Conservation (phyloP, 179 eudicot genomes). For the Kewa caespitosa region DNA sequence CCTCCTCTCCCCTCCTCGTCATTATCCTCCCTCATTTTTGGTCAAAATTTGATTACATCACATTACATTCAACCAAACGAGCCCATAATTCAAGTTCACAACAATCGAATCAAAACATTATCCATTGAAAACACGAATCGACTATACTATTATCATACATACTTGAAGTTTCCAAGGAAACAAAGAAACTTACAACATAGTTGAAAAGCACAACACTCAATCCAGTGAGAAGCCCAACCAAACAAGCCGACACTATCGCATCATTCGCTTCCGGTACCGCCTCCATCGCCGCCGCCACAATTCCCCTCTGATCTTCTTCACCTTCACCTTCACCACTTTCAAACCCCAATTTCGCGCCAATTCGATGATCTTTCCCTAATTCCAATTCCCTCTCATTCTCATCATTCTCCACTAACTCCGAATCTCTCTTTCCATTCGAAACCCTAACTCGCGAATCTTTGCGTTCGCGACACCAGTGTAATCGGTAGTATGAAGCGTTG, state of each 20-base stretch:
- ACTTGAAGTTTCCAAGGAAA: too few species aligned
- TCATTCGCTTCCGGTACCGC: conserved; percentile 42
- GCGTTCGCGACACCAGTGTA: background rate
- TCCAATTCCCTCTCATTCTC: background rate
- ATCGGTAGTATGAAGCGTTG: background rate
- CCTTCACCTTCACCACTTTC: background rate
- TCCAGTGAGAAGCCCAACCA: conserved; percentile 85
- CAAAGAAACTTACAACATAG: conserved; percentile 36
- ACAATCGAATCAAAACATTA: too few species aligned
- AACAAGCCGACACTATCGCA: conserved; percentile 65
- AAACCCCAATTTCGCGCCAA: background rate
- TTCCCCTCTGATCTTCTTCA: conserved; percentile 5
- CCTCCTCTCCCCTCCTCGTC: too few species aligned
- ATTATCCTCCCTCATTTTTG: too few species aligned
- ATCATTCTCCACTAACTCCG: conserved; percentile 7
- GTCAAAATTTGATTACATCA: too few species aligned
- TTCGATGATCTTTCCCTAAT: background rate
- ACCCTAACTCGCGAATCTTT: background rate
- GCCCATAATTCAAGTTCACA: too few species aligned
- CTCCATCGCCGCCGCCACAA: conserved; percentile 12
- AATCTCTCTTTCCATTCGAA: background rate
- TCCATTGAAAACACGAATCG: too few species aligned
- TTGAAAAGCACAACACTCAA: conserved; percentile 77
- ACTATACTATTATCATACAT: too few species aligned
- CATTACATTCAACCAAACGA: too few species aligned